A percentile compares a stretch with the other conserved stretches of the same genome.
Evolutionary conservation across 2,329 filamentous ascomycete genomes (phyloP).

Genomic region (Lasiodiplodia hormozganensis): DNA sequence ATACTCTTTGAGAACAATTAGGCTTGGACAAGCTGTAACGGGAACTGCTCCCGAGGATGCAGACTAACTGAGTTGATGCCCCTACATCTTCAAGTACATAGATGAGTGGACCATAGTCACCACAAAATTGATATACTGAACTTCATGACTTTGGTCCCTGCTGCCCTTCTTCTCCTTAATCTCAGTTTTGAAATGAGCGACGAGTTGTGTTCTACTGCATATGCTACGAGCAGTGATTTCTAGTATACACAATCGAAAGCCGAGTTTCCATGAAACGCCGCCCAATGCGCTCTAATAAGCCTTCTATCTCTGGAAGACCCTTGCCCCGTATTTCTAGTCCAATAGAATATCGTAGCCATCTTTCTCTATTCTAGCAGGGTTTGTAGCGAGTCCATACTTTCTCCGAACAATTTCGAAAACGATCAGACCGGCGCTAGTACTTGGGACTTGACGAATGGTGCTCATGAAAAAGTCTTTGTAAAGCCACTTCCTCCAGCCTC

Average conservation of each 20-base stretch:
- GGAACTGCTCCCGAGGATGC: too few relatives aligned
- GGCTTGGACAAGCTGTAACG: too few relatives aligned
- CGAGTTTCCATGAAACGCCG: background rate
- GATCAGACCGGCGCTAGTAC: slow-evolving; percentile 77
- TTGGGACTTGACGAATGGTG: slow-evolving; percentile 76
- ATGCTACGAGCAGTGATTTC: background rate
- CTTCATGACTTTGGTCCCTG: background rate
- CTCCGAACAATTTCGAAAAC: slow-evolving; percentile 79
- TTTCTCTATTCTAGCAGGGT: slow-evolving; percentile 53
- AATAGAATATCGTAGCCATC: slow-evolving; percentile 77
- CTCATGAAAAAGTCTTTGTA: slow-evolving; percentile 76
- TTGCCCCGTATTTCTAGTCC: slow-evolving; percentile 34
- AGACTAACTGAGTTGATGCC: too few relatives aligned
- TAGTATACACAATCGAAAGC: background rate
- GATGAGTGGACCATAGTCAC: too few relatives aligned
- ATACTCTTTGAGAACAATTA: too few relatives aligned
- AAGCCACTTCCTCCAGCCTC: slow-evolving; percentile 67
- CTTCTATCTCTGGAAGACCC: background rate
- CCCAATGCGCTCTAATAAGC: slow-evolving; percentile 6
- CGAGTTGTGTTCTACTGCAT: background rate
- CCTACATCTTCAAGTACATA: too few relatives aligned
- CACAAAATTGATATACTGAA: too few relatives aligned
- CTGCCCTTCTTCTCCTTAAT: background rate
- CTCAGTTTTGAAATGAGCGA: background rate
- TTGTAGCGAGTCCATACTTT: slow-evolving; percentile 62